A percentile compares a stretch with the other conserved stretches of the same genome.
Conservation (phyloP, 176 grass and related monocot genomes). For the Canna indica region DNA sequence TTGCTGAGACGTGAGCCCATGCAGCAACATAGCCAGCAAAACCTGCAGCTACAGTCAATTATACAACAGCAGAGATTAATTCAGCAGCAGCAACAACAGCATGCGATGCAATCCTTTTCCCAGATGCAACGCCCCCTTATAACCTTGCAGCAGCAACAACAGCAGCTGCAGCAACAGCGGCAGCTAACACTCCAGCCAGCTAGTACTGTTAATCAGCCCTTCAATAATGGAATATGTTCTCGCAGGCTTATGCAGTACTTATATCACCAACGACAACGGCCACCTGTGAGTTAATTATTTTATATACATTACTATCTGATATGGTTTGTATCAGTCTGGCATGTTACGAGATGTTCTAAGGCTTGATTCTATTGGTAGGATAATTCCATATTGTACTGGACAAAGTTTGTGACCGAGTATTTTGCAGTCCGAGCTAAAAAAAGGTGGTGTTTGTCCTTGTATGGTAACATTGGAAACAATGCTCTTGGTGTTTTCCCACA, state of each 20-base stretch:
- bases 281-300: constrained; percentile 36
- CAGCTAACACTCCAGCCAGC: constrained; percentile 35
- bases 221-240: constrained; percentile 70
- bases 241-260: constrained; percentile 88
- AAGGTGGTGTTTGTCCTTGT: constrained; percentile 86
- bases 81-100: constrained; percentile 52
- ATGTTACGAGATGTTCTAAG: neutral
- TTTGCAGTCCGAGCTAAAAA: constrained; percentile 79
- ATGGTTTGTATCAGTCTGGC: neutral
- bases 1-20: constrained; percentile 44
- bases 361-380: constrained; percentile 31
- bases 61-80: constrained; percentile 65
- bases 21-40: constrained; percentile 52
- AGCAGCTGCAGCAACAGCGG: constrained; percentile 44
- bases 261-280: constrained; percentile 75
- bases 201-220: constrained; percentile 41
- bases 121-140: constrained; percentile 55
- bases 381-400: constrained; percentile 86
- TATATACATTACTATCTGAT: neutral
- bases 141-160: constrained; percentile 29
- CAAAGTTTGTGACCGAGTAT: constrained; percentile 87
- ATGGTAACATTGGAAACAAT: constrained; percentile 64
- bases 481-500: constrained; percentile 58
- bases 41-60: constrained; percentile 64
- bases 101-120: constrained; percentile 52